phyloP scores from a whole-genome alignment of 495 filamentous ascomycete species.

The Beverwykella pulmonaria region DNA sequence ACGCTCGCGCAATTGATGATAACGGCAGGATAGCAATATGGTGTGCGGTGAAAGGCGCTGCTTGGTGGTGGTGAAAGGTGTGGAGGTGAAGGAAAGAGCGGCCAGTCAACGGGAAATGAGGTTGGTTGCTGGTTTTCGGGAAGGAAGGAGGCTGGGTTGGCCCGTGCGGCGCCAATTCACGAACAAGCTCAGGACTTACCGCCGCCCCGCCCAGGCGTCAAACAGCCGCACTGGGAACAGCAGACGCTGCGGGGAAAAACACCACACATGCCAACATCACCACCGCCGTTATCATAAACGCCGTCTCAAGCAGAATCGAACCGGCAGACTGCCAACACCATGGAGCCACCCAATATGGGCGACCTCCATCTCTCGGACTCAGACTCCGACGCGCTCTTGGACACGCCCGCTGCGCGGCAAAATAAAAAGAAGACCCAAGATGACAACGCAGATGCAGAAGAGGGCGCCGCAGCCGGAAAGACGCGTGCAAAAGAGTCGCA shows the following conservation, averaged over 20 bases:
- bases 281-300: not conserved
- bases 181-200: not conserved
- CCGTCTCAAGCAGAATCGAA: not conserved
- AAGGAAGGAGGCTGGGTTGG: not conserved
- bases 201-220: constrained; percentile 7
- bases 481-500: constrained; percentile 53
- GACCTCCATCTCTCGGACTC: constrained; percentile 51
- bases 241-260: no score
- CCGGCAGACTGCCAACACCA: no score
- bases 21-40: not conserved
- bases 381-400: constrained; percentile 71
- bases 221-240: not conserved
- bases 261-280: not conserved
- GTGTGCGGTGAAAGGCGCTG: not conserved
- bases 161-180: not conserved
- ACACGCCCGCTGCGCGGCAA: constrained; percentile 62
- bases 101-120: not conserved
- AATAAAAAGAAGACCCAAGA: constrained; percentile 19
- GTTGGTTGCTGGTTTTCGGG: not conserved
- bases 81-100: not conserved
- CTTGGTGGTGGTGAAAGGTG: not conserved
- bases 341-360: constrained; percentile 28
- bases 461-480: constrained; percentile 53
- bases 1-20: not conserved
- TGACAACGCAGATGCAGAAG: constrained; percentile 39